Percentiles rank a stretch among this genome's conserved stretches.
Conservation (phyloP, 2,329 filamentous ascomycete species). For the Fonsecaea nubica region DNA sequence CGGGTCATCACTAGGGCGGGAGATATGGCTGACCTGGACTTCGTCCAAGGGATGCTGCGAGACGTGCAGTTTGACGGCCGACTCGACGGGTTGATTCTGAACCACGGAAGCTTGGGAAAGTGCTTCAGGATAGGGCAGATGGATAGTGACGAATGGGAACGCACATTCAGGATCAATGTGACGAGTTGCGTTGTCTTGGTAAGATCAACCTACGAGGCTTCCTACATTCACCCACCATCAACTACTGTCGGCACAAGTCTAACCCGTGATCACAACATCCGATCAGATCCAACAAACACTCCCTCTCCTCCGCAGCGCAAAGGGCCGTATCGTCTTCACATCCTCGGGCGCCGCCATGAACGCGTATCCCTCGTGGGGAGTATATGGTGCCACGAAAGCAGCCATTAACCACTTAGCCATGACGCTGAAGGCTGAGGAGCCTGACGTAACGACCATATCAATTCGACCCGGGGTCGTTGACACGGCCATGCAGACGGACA, state of each 20-base stretch:
- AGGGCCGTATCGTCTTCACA: slow-evolving; percentile 76
- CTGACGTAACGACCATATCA: slow-evolving; percentile 73
- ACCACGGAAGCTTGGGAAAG: slow-evolving; percentile 83
- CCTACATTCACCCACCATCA: not conserved
- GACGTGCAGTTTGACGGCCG: slow-evolving; percentile 72
- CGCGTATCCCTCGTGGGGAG: slow-evolving; percentile 75
- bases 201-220: slow-evolving; percentile 43
- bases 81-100: slow-evolving; percentile 82
- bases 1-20: slow-evolving; percentile 64
- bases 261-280: not conserved
- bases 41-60: slow-evolving; percentile 67
- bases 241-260: not conserved
- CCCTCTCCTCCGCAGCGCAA: slow-evolving; percentile 68
- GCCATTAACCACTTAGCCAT: slow-evolving; percentile 78
- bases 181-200: slow-evolving; percentile 83
- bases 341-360: slow-evolving; percentile 77
- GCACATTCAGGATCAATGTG: slow-evolving; percentile 81
- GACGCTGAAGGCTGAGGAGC: slow-evolving; percentile 78
- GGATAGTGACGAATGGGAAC: slow-evolving; percentile 75
- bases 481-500: slow-evolving; percentile 86
- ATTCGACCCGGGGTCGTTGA: slow-evolving; percentile 82
- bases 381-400: slow-evolving; percentile 83
- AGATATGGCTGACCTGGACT: slow-evolving; percentile 61
- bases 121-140: slow-evolving; percentile 73
- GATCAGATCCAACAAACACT: slow-evolving; percentile 72